Base-by-base conservation (phyloP, 805 yeast species). In the Cyberlindnera maclurae region DNA sequence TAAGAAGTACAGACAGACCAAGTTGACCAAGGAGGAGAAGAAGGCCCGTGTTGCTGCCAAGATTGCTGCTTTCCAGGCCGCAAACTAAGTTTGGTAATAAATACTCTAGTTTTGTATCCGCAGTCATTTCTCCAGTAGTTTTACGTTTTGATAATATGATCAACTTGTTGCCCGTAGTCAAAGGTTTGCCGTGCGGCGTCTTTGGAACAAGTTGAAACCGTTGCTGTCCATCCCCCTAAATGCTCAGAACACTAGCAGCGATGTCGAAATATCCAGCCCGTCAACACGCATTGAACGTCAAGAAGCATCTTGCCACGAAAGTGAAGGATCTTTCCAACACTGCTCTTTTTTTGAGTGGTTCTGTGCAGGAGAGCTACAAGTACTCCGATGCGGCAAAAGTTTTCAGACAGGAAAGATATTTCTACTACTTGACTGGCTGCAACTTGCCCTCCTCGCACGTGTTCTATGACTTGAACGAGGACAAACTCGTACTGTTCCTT, bases 21-120 rank as follows among this genome's bases (percentile, higher is more conserved):
- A 85, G 77, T 80, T 90, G 71, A 78, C 97, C 75, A 78, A 64
- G 64, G 97, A 77, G 64, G 85, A 93, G 81, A 84, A 95, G 77
- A 66, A 73, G 58, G 96, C 84, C 59, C 82, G 77, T 66, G 77
- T 93, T 68, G 87, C 79, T 65, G 85, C 82, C 69, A 90, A 87
- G 87, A 88, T 93, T 68, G 94, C 93, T 68, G 88, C 81, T 68
- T 83, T 82, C 82, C 73, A 83, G 68, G 64, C 60, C 49, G 55
- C 48, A 44, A 47, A 49, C 47, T 50, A 50, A 44, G 34, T 20
- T 20, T 20, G 8, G 8, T 20, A 20, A 20, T 5, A 20, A n/a
- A n/a, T n/a, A n/a, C n/a, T n/a, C n/a, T 20, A 6, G 8, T 8
- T 20, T 20, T 20, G 8, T 20, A 20, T 20, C 24, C 24, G 8